Evolutionary conservation across 108 stramenopile species (phyloP).

Genomic region (Nitzschia inconspicua): DNA sequence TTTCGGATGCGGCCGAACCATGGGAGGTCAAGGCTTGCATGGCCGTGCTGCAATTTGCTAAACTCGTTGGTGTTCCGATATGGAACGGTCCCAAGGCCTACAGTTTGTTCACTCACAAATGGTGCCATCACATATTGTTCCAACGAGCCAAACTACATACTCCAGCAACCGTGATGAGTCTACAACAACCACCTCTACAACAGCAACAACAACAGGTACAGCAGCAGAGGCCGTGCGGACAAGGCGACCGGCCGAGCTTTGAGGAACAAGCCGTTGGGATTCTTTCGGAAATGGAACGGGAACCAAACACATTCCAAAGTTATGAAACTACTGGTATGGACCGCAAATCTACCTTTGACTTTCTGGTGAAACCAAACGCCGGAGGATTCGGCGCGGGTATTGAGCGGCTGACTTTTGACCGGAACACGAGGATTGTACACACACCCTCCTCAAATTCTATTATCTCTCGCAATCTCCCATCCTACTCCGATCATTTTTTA

Average conservation of each 20-base stretch:
- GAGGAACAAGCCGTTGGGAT: too few species aligned
- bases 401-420: not conserved
- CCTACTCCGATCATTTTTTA: constrained; percentile 19
- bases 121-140: constrained; percentile 43
- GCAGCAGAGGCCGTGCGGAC: not conserved
- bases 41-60: constrained; percentile 13
- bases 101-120: constrained; percentile 28
- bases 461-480: not conserved
- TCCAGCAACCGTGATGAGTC: constrained; percentile 17
- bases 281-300: too few species aligned
- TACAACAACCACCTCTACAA: not conserved
- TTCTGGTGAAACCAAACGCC: constrained; percentile 41
- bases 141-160: constrained; percentile 22
- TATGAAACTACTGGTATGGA: not conserved
- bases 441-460: not conserved
- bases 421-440: not conserved
- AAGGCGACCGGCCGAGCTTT: not conserved
- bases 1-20: constrained; percentile 44
- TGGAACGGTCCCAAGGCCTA: constrained; percentile 34
- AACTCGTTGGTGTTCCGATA: constrained; percentile 23
- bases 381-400: constrained; percentile 50
- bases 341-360: not conserved
- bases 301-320: too few species aligned
- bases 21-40: constrained; percentile 16
- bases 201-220: not conserved